phyloP scores from a whole-genome alignment of 192 early-diverging fungal species.

The Backusella tarrabulga region DNA sequence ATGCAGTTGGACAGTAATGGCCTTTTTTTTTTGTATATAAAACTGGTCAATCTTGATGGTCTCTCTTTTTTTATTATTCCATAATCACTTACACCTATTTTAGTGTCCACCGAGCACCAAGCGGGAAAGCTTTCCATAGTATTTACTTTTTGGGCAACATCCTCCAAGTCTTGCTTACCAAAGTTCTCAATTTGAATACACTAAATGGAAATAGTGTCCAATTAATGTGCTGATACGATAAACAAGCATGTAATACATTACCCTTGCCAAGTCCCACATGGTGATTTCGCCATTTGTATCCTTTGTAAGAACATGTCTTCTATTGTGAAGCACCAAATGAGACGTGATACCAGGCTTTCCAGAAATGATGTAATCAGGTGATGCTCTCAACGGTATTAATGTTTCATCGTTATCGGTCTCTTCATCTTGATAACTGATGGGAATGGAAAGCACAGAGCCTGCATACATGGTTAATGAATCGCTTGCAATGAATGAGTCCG shows the following conservation, averaged over 20 bases:
- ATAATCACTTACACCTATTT: conserved; percentile 66
- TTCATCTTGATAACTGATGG: conserved; percentile 38
- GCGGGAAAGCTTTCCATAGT: conserved; percentile 75
- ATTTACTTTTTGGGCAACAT: conserved; percentile 56
- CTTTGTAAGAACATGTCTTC: conserved; percentile 81
- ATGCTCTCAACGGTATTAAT: conserved; percentile 30
- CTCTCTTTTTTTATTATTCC: neutral
- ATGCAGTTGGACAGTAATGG: conserved; percentile 86
- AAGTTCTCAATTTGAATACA: conserved; percentile 58
- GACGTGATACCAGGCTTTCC: conserved; percentile 65
- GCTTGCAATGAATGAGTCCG: conserved; percentile 36
- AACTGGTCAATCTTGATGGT: neutral
- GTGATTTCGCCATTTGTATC: conserved; percentile 77
- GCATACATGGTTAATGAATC: conserved; percentile 39
- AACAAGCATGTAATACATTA: conserved; percentile 22
- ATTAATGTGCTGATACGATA: neutral
- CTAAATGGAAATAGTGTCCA: conserved; percentile 11
- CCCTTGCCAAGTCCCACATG: conserved; percentile 92
- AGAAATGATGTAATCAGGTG: conserved; percentile 35
- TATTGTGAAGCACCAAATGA: conserved; percentile 76
- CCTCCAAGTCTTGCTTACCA: conserved; percentile 52
- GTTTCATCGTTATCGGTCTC: conserved; percentile 25
- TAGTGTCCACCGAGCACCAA: conserved; percentile 94
- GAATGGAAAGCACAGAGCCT: conserved; percentile 39
- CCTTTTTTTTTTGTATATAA: conserved; percentile 25